Evolutionary conservation across 129 eudicot genomes (phyloP).

Genomic region (Tagetes erecta): DNA sequence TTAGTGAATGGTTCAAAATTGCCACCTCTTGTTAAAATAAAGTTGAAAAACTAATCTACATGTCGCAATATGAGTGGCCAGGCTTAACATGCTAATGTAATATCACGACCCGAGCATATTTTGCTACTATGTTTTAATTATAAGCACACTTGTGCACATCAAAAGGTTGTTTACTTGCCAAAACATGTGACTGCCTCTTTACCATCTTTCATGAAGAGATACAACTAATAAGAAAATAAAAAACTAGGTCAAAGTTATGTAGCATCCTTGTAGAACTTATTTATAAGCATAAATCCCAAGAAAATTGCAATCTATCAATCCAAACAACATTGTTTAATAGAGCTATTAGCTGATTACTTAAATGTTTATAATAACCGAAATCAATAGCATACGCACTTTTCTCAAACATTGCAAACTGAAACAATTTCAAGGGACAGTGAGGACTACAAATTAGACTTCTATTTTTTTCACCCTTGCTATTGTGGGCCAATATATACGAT

Average conservation of each 20-base stretch:
- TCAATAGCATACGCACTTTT: not conserved
- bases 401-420: not conserved
- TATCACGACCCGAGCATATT: conserved; percentile 54
- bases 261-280: not conserved
- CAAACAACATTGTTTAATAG: not conserved
- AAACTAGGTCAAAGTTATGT: conserved; percentile 1
- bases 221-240: not conserved
- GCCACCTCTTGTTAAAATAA: not conserved
- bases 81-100: conserved; percentile 62
- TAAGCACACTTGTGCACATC: conserved; percentile 63
- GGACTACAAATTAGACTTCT: conserved; percentile 1
- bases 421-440: not conserved
- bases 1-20: conserved; percentile 10
- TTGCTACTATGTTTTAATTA: conserved; percentile 58
- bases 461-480: conserved; percentile 12
- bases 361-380: not conserved
- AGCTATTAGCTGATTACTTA: not conserved
- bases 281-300: not conserved
- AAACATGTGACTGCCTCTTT: conserved; percentile 51
- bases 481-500: not conserved
- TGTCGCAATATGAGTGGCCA: conserved; percentile 59
- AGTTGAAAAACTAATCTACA: conserved; percentile 30
- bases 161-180: conserved; percentile 56
- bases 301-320: not conserved
- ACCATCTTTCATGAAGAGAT: conserved; percentile 36